A percentile compares a stretch with the other conserved stretches of the same genome.
Conservation (phyloP, 1,284 basidiomycete species). For the Moesziomyces parantarcticus region DNA sequence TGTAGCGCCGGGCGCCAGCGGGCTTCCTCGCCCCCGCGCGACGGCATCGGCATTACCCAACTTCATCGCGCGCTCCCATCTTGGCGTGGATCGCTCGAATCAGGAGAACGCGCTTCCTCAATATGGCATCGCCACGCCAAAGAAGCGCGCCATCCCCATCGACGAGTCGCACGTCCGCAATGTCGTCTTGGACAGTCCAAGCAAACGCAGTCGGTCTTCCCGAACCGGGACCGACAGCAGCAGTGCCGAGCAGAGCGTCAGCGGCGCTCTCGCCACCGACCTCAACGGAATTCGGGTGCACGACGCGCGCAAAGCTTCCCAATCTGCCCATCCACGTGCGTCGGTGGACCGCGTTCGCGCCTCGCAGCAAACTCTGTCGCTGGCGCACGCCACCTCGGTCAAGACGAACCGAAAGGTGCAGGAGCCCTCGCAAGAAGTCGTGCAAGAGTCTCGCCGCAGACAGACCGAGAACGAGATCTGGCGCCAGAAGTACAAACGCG, state of each 20-base stretch:
- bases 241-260: conserved; percentile 43
- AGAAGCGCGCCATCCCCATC: conserved; percentile 63
- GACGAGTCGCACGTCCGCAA: conserved; percentile 64
- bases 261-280: conserved; percentile 38
- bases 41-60: conserved; percentile 26
- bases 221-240: conserved; percentile 48
- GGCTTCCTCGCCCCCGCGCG: conserved; percentile 30
- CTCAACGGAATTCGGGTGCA: conserved; percentile 45
- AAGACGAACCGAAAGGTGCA: conserved; percentile 59
- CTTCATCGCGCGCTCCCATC: conserved; percentile 47
- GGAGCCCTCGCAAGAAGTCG: conserved; percentile 53
- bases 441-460: conserved; percentile 45
- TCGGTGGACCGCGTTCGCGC: conserved; percentile 15
- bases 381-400: conserved; percentile 16
- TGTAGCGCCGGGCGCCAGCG: background rate
- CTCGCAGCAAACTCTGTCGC: conserved; percentile 9
- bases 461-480: conserved; percentile 50
- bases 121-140: conserved; percentile 52
- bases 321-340: conserved; percentile 10
- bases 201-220: conserved; percentile 55
- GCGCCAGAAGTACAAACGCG: conserved; percentile 55
- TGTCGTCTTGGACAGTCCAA: conserved; percentile 45
- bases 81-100: conserved; percentile 41
- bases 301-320: conserved; percentile 19
- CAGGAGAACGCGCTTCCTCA: conserved; percentile 32